phyloP scores from a whole-genome alignment of 163 green algal species.

The Chlorella variabilis region DNA sequence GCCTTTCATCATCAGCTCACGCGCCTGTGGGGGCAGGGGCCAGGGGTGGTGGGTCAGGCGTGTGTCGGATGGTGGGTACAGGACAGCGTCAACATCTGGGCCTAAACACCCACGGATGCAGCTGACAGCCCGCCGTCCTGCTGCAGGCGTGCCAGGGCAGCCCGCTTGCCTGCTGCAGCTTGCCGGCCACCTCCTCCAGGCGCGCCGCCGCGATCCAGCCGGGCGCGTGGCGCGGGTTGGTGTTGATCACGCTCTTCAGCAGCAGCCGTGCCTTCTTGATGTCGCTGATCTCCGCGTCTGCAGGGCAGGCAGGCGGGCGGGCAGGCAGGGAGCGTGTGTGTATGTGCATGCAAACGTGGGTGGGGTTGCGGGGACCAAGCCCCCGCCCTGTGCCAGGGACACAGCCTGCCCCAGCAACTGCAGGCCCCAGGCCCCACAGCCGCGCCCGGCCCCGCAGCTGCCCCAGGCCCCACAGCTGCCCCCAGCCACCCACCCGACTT shows the following conservation, averaged over 20 bases:
- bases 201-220: constrained; percentile 96
- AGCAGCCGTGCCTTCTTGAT: constrained; percentile 98
- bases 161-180: constrained; percentile 51
- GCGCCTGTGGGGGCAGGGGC: constrained; percentile 44
- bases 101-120: too few relatives aligned
- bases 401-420: too few relatives aligned
- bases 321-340: not conserved
- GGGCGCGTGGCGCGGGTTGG: constrained; percentile 96
- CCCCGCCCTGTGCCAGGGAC: too few relatives aligned
- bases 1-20: constrained; percentile 78
- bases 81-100: too few relatives aligned
- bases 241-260: constrained; percentile 95
- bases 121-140: too few relatives aligned
- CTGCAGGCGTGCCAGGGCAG: too few relatives aligned
- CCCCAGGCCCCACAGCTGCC: not conserved
- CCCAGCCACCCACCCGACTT: constrained; percentile 37
- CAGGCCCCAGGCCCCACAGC: not conserved
- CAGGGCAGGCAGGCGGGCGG: not conserved
- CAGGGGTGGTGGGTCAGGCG: not conserved
- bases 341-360: too few relatives aligned
- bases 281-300: constrained; percentile 96
- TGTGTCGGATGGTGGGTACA: too few relatives aligned
- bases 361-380: too few relatives aligned
- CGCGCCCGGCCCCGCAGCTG: not conserved
- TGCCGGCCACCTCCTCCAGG: constrained; percentile 80